Conservation (phyloP, 495 filamentous ascomycete species). For the Aspergillus conjunctus region DNA sequence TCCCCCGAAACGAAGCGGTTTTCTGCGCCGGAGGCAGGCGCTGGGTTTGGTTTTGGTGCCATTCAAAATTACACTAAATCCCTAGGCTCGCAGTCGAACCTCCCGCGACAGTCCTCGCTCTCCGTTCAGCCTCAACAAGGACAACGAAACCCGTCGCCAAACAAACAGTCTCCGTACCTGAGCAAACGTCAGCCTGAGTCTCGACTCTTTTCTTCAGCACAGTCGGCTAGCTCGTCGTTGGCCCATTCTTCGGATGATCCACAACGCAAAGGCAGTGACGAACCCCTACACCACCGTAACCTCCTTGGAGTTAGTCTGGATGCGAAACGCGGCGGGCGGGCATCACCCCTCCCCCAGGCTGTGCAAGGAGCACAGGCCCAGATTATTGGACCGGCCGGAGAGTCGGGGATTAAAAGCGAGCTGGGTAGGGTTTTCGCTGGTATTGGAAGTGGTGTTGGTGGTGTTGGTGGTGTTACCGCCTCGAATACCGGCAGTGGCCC, state of each 20-base stretch:
- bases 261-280: slow-evolving; percentile 61
- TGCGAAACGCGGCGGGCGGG: slow-evolving; percentile 50
- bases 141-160: slow-evolving; percentile 39
- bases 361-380: slow-evolving; percentile 89
- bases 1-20: slow-evolving; percentile 48
- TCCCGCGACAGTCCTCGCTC: slow-evolving; percentile 33
- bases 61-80: slow-evolving; percentile 54
- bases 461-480: slow-evolving; percentile 66
- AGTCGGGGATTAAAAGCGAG: slow-evolving; percentile 87
- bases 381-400: slow-evolving; percentile 69
- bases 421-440: slow-evolving; percentile 90
- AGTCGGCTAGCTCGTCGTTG: slow-evolving; percentile 25
- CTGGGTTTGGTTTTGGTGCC: slow-evolving; percentile 48
- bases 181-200: slow-evolving; percentile 39
- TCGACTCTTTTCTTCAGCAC: slow-evolving; percentile 33
- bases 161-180: slow-evolving; percentile 39
- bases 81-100: slow-evolving; percentile 45
- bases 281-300: slow-evolving; percentile 49
- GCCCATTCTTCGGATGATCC: slow-evolving; percentile 39
- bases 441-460: slow-evolving; percentile 83
- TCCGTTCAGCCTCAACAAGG: slow-evolving; percentile 41
- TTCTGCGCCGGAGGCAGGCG: slow-evolving; percentile 33
- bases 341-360: slow-evolving; percentile 86
- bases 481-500: slow-evolving; percentile 54
- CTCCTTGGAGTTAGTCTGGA: slow-evolving; percentile 49